These are phyloP conservation scores for Geoglossum cookeanum DNA, from an alignment of 2,329 filamentous ascomycete species.

Conservation along the genomic window DNA sequence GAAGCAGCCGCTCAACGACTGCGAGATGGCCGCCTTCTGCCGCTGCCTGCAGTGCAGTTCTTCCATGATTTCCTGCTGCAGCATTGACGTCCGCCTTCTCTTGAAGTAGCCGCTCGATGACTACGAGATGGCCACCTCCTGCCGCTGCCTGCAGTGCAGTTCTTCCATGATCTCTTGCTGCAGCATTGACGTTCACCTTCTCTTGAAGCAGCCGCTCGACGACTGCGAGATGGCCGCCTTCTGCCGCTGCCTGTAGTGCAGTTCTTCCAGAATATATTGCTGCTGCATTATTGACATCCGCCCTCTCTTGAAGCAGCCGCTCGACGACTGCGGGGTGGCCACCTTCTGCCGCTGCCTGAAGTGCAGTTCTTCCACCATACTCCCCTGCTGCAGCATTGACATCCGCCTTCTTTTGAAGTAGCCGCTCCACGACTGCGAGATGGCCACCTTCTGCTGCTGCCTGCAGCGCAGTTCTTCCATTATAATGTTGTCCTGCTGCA, in stretches of 20 bases:
- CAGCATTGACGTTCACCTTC: not conserved
- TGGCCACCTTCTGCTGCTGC: too few species aligned
- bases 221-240: not conserved
- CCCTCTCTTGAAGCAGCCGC: not conserved
- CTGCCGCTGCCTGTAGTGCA: not conserved
- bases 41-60: not conserved
- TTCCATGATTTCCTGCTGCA: not conserved
- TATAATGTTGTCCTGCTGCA: too few species aligned
- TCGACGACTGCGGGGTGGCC: too few species aligned
- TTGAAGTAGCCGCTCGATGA: too few species aligned
- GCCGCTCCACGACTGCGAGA: too few species aligned
- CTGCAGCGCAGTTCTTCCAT: too few species aligned
- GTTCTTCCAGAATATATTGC: not conserved
- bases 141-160: too few species aligned
- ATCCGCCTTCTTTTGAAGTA: too few species aligned
- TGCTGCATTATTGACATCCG: not conserved
- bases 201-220: not conserved
- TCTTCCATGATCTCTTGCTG: not conserved
- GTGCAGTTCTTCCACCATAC: conserved; percentile 5
- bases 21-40: not conserved
- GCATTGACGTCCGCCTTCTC: not conserved
- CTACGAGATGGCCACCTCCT: too few species aligned
- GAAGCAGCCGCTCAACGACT: not conserved
- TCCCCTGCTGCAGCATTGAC: too few species aligned
- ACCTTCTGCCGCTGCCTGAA: not conserved